Evolutionary conservation across 495 filamentous ascomycete genomes (phyloP), one percentile per base, ranked within the genome.

Genomic region (Trichoderma asperelloides): DNA sequence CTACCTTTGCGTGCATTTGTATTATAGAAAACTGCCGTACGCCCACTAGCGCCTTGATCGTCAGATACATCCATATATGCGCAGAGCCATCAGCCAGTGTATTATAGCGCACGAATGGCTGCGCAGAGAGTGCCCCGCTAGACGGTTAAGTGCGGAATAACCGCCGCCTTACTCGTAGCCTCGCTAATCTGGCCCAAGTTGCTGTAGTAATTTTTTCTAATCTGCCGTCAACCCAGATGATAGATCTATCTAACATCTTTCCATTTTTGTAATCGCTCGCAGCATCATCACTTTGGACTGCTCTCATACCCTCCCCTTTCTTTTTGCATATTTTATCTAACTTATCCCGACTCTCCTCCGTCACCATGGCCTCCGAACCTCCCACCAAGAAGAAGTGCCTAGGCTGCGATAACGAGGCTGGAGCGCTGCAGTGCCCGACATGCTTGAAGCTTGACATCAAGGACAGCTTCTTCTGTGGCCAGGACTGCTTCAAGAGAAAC

Each of bases 401-500:
- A 30, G 91, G 95, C 71, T 98, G 95, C 79, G 76, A 81, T 7
- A 96, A 97, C 68, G 87, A 92, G 68, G 91, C 92, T 51, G 87
- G 91, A 41, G 80, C 87, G 28, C 79, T 98, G 15, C 93, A 98
- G 75, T 98, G 95, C 80, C 95, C 95, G 30, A 97, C 90, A 62
- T 98, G 95, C 72, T 81, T 97, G 68, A 97, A 93, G 77, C 77
- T 91, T 64, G 93, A 90, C 63, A 79, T 85, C 69, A 93, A 90
- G 72, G 91, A 94, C 74, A 95, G 91, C 79, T 96, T 86, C 77
- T 98, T 98, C 82, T 98, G 95, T 81, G 92, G 92, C 13, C 96
- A 98, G 75, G 96, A 98, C 72, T 98, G 95, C 84, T 98, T 98
- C 81, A 98, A 97, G 82, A 87, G 86, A 74, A 98, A 91, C 80